A percentile compares a stretch with the other conserved stretches of the same genome.
phyloP scores from a whole-genome alignment of 176 grass and related monocot species.

The Ensete ventricosum region DNA sequence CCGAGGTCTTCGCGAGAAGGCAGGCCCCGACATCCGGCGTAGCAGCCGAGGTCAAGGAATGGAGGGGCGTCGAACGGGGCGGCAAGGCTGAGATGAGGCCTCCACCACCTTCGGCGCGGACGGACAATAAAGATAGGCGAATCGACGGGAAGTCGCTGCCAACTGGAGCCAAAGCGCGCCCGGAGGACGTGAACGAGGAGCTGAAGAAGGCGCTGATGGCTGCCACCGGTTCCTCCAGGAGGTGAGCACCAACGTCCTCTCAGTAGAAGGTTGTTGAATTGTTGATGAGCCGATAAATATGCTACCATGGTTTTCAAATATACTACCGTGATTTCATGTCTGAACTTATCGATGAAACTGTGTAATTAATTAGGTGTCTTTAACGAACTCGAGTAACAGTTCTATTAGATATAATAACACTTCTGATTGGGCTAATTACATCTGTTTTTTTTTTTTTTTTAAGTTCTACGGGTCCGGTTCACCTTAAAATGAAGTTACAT shows the following conservation, averaged over 20 bases:
- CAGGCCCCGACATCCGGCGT: slow-evolving; percentile 7
- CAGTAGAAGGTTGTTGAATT: too few species aligned
- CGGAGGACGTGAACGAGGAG: slow-evolving; percentile 35
- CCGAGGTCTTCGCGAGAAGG: slow-evolving; percentile 20
- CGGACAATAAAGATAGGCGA: slow-evolving; percentile 24
- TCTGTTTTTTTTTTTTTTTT: too few species aligned
- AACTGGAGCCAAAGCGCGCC: slow-evolving; percentile 8
- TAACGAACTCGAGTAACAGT: too few species aligned
- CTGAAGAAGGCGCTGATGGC: slow-evolving; percentile 49
- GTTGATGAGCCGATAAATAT: too few species aligned
- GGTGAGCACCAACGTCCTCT: not conserved
- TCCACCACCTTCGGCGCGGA: not conserved
- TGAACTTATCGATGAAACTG: too few species aligned
- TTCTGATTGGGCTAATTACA: too few species aligned
- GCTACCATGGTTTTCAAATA: too few species aligned
- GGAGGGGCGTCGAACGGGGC: not conserved
- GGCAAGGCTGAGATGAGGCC: not conserved
- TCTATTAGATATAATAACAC: too few species aligned
- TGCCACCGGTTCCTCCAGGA: not conserved
- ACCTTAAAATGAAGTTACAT: too few species aligned
- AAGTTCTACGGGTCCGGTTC: too few species aligned
- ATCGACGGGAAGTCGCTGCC: slow-evolving; percentile 22
- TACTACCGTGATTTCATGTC: too few species aligned
- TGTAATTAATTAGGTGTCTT: too few species aligned
- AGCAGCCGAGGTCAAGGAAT: not conserved